Evolutionary conservation across 169 alveolate species (phyloP), one percentile per base, ranked within the genome.

Genomic region (Eimeria sp.): DNA sequence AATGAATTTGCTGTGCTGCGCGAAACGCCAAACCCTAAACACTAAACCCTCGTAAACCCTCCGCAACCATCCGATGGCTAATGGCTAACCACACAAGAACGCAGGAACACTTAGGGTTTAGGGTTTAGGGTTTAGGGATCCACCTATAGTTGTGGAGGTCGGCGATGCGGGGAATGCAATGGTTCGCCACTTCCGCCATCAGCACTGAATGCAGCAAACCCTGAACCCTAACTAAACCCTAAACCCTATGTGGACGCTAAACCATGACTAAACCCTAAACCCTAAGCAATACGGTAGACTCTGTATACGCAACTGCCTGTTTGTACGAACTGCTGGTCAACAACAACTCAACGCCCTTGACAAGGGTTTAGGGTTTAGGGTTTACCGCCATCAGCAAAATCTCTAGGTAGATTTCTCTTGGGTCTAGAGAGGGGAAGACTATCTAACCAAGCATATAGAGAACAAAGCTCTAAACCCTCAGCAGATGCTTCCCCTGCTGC

Each of bases 381-480:
- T 94, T 76, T 67, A 95, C 97, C 96, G 3, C 98, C 99, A 78
- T 98, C 99, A 45, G 98, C 97, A 89, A 98, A 98, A 94, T 98
- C 99, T 93, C 99, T 97, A 51, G 98, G 97, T 30, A 98, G 98
- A 84, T 98, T 97, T 63, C 97, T 92, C 94, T 98, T 98, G 27
- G 98, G 98, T 61, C 99, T 84, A 27, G 98, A 94, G 30, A 98
- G 98, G 6, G 99, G 99, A n/a, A 98, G 97, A 58, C 95, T 97
- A 88, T 98, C 99, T 2, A 98, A 98, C 99, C 99, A 98, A 94
- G 96, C 97, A 91, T 98, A 98, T 11, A 98, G 96, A 43, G 89
- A 94, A 95, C 97, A 95, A 47, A 98, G 76, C 51, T 98, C 98
- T 82, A 97, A 97, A 70, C 97, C 98, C 95, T 73, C 92, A 25